Base-by-base conservation (phyloP, 352 stramenopile species). In the Thraustochytrium sp. region DNA sequence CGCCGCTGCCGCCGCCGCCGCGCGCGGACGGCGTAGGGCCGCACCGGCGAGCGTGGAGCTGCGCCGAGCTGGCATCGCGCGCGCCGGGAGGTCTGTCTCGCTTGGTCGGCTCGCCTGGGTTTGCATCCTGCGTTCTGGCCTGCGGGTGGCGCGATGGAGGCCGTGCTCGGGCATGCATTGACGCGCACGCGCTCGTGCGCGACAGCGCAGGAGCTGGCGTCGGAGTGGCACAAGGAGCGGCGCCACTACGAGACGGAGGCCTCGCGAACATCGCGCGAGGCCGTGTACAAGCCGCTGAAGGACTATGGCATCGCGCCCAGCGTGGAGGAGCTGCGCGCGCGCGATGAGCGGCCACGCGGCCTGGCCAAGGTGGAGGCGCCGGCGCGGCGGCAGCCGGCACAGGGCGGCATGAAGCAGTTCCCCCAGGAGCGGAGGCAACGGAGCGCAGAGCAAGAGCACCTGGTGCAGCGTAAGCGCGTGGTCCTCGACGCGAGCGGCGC, bases 91-190 rank as follows among this genome's bases (percentile, higher is more conserved):
- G n/a, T n/a, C n/a, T n/a, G n/a, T n/a, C n/a, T n/a, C n/a, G n/a
- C n/a, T n/a, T n/a, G n/a, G n/a, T n/a, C n/a, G n/a, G n/a, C n/a
- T n/a, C n/a, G n/a, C n/a, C n/a, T n/a, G n/a, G n/a, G n/a, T n/a
- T n/a, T n/a, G n/a, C n/a, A n/a, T n/a, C n/a, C n/a, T n/a, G n/a
- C n/a, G n/a, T n/a, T n/a, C n/a, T n/a, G n/a, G n/a, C n/a, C n/a
- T n/a, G n/a, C n/a, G n/a, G n/a, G n/a, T n/a, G n/a, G 48, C 59
- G 31, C 13, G 26, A 72, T 72, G 59, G 59, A 72, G 59, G 59
- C 16, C 8, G 46, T 72, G 42, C 59, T 72, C 9, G 59, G 59
- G 16, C 1, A n/a, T n/a, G n/a, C n/a, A n/a, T 55, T 77, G 40
- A 29, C 13, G 23, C 42, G 42, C 11, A 29, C 65, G 40, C 65